Conservation (phyloP, 2,329 filamentous ascomycete genomes). For the Rhinocladiella similis region DNA sequence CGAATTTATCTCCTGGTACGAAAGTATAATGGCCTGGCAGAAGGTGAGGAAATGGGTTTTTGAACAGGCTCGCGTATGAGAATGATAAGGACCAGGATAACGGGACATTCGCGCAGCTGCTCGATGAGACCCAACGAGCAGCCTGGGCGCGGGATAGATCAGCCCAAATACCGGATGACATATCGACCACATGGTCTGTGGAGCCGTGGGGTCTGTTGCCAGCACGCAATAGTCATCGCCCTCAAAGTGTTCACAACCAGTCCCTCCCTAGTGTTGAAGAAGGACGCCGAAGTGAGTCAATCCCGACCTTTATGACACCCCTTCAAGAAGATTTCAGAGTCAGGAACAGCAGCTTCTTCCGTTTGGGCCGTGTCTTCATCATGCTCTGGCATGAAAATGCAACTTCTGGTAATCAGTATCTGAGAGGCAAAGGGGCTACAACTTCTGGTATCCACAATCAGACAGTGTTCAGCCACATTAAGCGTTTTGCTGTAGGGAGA, state of each 20-base stretch:
- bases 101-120: background rate
- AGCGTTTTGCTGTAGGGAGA: slow-evolving; percentile 35
- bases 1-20: slow-evolving; percentile 7
- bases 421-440: background rate
- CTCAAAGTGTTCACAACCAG: background rate
- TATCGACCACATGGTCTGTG: background rate
- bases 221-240: background rate
- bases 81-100: background rate
- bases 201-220: background rate
- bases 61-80: background rate
- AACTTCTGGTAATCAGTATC: background rate
- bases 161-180: background rate
- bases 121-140: background rate
- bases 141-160: background rate
- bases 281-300: background rate
- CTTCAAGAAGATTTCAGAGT: background rate
- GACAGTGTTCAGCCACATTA: slow-evolving; percentile 11
- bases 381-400: slow-evolving; percentile 35
- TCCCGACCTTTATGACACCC: background rate
- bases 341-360: slow-evolving; percentile 3
- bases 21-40: background rate
- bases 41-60: background rate
- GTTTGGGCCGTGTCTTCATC: slow-evolving; percentile 31
- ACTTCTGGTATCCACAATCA: slow-evolving; percentile 13
- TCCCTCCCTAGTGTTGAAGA: background rate